Percentiles rank a stretch among this genome's conserved stretches.
phyloP scores from a whole-genome alignment of 2,329 filamentous ascomycete species.

The Aspergillus transmontanensis region DNA sequence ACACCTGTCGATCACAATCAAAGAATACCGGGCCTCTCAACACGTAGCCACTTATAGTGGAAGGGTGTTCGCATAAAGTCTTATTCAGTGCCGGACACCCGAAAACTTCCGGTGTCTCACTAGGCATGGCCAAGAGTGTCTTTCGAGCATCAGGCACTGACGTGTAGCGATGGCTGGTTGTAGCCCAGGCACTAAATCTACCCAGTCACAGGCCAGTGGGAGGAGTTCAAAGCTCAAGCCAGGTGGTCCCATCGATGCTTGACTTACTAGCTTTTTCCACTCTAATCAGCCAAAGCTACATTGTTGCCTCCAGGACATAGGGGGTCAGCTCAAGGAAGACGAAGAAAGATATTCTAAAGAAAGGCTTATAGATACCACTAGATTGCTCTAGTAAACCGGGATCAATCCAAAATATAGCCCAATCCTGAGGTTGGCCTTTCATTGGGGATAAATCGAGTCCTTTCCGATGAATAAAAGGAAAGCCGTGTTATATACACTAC shows the following conservation, averaged over 20 bases:
- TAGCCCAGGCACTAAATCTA: background rate
- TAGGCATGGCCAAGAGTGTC: background rate
- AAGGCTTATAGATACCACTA: background rate
- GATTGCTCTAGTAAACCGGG: background rate
- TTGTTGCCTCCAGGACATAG: background rate
- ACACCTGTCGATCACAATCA: background rate
- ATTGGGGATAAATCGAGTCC: background rate
- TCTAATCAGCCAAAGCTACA: background rate
- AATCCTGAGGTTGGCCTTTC: background rate
- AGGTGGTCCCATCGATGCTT: background rate
- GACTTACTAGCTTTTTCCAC: background rate
- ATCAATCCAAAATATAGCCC: background rate
- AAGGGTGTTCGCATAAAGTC: background rate
- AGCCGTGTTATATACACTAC: background rate
- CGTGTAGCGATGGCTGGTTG: background rate
- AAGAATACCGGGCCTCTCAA: background rate
- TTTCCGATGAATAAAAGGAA: background rate
- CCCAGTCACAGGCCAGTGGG: background rate
- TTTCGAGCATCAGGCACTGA: background rate
- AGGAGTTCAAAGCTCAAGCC: background rate
- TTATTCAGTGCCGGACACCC: background rate
- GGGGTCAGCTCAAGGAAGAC: background rate
- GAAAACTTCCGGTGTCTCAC: background rate
- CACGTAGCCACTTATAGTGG: background rate
- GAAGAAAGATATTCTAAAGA: background rate